A percentile compares a stretch with the other conserved stretches of the same genome.
phyloP scores from a whole-genome alignment of 495 filamentous ascomycete species.

The Zalerion maritima region DNA sequence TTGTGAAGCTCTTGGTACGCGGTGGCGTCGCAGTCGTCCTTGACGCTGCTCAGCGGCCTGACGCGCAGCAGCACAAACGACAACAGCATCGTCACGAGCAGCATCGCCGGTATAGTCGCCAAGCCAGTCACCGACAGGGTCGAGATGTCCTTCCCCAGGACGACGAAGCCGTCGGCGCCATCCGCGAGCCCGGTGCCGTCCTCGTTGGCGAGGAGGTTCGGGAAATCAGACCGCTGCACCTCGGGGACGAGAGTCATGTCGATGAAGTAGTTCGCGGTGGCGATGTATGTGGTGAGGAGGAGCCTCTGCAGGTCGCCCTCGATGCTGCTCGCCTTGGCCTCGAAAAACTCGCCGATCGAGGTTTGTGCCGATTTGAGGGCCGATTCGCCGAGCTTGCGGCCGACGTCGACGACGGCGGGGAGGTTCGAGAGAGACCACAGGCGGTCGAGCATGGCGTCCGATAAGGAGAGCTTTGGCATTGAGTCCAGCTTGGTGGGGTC shows the following conservation, averaged over 20 bases:
- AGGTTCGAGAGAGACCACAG: constrained; percentile 7
- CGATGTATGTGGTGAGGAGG: constrained; percentile 16
- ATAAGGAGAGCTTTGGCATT: constrained; percentile 9
- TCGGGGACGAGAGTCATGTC: constrained; percentile 16
- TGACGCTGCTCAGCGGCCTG: no score
- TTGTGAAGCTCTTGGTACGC: no score
- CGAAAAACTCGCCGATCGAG: constrained; percentile 10
- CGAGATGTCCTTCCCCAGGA: constrained; percentile 17
- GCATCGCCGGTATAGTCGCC: no score
- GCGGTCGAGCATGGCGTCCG: constrained; percentile 7
- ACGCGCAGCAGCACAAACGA: no score
- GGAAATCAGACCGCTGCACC: constrained; percentile 1
- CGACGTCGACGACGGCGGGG: constrained; percentile 14
- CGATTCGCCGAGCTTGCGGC: constrained; percentile 11
- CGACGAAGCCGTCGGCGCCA: constrained; percentile 19
- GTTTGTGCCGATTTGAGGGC: constrained; percentile 17
- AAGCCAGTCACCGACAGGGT: constrained; percentile 19
- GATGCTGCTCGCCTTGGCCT: constrained; percentile 16
- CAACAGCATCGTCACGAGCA: no score
- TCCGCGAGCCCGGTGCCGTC: constrained; percentile 3
- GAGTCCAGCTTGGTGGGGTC: constrained; percentile 8
- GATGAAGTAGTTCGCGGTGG: constrained; percentile 16
- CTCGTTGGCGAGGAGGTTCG: constrained; percentile 8
- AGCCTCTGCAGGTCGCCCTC: constrained; percentile 17
- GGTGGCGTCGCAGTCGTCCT: no score